phyloP scores from a whole-genome alignment of 495 filamentous ascomycete genomes.

The Aspergillus diversus region DNA sequence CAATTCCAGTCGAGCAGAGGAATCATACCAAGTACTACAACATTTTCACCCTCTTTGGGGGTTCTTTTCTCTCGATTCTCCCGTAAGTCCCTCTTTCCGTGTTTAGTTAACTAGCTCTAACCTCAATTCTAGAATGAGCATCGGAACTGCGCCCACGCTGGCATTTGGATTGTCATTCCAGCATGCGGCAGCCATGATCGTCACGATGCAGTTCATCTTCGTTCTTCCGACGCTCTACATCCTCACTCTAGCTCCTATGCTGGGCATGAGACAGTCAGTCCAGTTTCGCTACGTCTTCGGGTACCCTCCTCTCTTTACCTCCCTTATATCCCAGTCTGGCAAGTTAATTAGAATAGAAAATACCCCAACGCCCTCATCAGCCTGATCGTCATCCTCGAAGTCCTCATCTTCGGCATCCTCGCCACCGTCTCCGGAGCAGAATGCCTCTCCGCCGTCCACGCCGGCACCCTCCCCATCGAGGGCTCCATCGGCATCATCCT shows the following conservation, averaged over 20 bases:
- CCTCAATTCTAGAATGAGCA: background rate
- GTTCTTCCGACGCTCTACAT: conserved; percentile 10
- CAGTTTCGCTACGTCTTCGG: conserved; percentile 11
- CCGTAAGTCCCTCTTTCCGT: background rate
- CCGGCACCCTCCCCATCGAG: conserved; percentile 6
- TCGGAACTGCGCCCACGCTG: conserved; percentile 1
- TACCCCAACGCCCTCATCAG: conserved; percentile 13
- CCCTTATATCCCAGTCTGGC: background rate
- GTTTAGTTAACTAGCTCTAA: background rate
- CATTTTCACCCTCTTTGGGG: conserved; percentile 10
- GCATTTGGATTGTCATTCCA: conserved; percentile 7
- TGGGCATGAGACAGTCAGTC: conserved; percentile 8
- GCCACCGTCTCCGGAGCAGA: conserved; percentile 7
- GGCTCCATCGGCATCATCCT: conserved; percentile 10
- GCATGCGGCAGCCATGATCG: conserved; percentile 8
- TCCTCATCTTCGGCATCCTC: conserved; percentile 10
- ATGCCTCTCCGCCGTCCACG: conserved; percentile 4
- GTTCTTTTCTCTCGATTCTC: background rate
- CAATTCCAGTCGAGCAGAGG: conserved; percentile 2
- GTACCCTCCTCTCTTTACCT: background rate
- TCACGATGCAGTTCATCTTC: conserved; percentile 10
- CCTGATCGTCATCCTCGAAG: conserved; percentile 10
- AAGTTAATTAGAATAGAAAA: background rate
- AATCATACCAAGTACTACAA: conserved; percentile 14
- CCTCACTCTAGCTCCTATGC: conserved; percentile 4